These are phyloP conservation scores for Naganishia friedmannii DNA, from an alignment of 768 basidiomycete species.

Conservation along the genomic window DNA sequence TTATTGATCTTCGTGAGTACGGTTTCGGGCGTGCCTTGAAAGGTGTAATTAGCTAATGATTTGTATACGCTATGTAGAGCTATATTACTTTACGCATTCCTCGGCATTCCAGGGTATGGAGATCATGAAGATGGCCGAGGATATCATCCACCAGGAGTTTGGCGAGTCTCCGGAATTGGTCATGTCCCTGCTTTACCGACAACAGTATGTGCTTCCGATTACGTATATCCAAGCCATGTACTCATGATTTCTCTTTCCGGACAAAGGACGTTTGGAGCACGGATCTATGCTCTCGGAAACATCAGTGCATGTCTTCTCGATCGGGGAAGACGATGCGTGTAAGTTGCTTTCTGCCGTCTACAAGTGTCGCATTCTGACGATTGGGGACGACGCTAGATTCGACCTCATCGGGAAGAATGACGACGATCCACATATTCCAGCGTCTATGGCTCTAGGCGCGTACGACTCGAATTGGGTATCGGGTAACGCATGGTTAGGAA, in stretches of 20 bases:
- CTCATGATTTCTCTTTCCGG: no score
- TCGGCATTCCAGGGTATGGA: slow-evolving; percentile 19
- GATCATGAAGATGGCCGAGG: slow-evolving; percentile 24
- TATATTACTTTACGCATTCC: slow-evolving; percentile 21
- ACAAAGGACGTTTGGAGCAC: slow-evolving; percentile 15
- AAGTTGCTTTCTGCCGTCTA: background rate
- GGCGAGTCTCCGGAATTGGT: slow-evolving; percentile 16
- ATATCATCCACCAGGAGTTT: slow-evolving; percentile 20
- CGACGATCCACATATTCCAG: slow-evolving; percentile 11
- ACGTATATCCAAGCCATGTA: no score
- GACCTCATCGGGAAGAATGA: slow-evolving; percentile 13
- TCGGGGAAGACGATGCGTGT: slow-evolving; percentile 15
- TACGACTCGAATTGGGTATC: slow-evolving; percentile 19
- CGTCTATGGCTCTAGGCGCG: slow-evolving; percentile 6
- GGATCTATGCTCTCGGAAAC: slow-evolving; percentile 6
- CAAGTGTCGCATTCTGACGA: background rate
- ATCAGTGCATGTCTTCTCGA: slow-evolving; percentile 12
- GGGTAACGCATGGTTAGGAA: slow-evolving; percentile 14
- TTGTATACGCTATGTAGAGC: background rate
- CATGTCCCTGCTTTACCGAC: slow-evolving; percentile 18
- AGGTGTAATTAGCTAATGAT: background rate
- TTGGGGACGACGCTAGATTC: background rate
- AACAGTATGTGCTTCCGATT: slow-evolving; percentile 1
- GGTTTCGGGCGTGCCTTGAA: no score
- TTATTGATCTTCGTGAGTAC: slow-evolving; percentile 26